phyloP scores from a whole-genome alignment of 2,329 filamentous ascomycete species.

The Fusarium ramigenum region DNA sequence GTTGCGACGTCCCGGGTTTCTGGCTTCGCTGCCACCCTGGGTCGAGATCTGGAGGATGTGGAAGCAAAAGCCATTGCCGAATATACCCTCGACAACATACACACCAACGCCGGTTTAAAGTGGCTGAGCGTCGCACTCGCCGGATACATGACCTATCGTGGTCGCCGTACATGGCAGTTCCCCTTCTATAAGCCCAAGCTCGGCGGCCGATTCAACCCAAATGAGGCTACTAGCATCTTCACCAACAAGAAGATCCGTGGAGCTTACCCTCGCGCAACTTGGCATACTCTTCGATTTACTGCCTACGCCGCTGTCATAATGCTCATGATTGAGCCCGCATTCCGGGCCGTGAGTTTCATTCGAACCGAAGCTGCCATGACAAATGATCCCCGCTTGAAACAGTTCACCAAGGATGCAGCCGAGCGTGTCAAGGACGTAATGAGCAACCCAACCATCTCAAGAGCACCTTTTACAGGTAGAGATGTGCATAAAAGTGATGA shows the following conservation, averaged over 20 bases:
- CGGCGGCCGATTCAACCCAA: conserved; percentile 40
- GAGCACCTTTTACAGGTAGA: conserved; percentile 7
- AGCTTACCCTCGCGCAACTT: conserved; percentile 36
- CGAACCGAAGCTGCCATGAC: conserved; percentile 37
- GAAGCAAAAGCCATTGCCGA: conserved; percentile 50
- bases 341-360: conserved; percentile 39
- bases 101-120: conserved; percentile 46
- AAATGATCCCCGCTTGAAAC: conserved; percentile 31
- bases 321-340: conserved; percentile 40
- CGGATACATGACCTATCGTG: conserved; percentile 43
- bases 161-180: conserved; percentile 42
- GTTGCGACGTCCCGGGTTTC: conserved; percentile 43
- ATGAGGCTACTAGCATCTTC: conserved; percentile 42
- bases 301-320: conserved; percentile 41
- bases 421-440: conserved; percentile 40
- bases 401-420: conserved; percentile 39
- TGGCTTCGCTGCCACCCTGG: conserved; percentile 43
- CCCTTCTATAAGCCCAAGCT: conserved; percentile 44
- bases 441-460: conserved; percentile 10
- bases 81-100: conserved; percentile 45
- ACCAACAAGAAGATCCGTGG: conserved; percentile 40
- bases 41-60: conserved; percentile 47
- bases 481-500: conserved; percentile 12
- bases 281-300: conserved; percentile 41
- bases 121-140: conserved; percentile 40